Evolutionary conservation across 1,284 basidiomycete species (phyloP).

Genomic region (Trichosporon sp.): DNA sequence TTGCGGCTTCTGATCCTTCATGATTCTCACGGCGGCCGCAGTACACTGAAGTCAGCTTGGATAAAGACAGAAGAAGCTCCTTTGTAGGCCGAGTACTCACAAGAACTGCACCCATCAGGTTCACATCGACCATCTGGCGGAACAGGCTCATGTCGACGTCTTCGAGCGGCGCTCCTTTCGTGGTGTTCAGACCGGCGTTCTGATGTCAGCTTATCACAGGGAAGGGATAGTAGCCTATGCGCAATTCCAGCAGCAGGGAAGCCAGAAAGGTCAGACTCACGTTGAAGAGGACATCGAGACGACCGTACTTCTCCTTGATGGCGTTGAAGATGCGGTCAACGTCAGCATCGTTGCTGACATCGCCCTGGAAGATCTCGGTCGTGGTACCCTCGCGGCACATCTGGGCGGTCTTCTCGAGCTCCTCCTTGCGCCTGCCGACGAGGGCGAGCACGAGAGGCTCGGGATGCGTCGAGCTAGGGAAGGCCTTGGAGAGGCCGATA

Average conservation of each 20-base stretch:
- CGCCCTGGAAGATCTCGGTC: conserved; percentile 53
- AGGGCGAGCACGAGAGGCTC: conserved; percentile 58
- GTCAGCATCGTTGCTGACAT: conserved; percentile 50
- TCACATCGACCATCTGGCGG: conserved; percentile 61
- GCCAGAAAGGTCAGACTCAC: conserved; percentile 46
- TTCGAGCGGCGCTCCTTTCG: conserved; percentile 54
- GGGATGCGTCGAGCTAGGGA: conserved; percentile 39
- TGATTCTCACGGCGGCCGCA: conserved; percentile 64
- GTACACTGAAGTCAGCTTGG: conserved; percentile 55
- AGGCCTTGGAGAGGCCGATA: conserved; percentile 53
- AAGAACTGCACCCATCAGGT: conserved; percentile 66
- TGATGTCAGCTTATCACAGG: conserved; percentile 14
- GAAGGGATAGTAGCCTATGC: neutral
- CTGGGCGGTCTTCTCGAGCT: conserved; percentile 57
- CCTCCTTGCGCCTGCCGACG: conserved; percentile 55
- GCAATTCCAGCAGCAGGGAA: neutral
- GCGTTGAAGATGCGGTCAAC: conserved; percentile 54
- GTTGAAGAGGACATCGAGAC: conserved; percentile 72
- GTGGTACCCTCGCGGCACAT: conserved; percentile 43
- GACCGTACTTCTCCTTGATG: conserved; percentile 58
- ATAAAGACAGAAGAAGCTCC: neutral
- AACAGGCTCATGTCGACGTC: conserved; percentile 60
- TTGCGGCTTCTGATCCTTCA: conserved; percentile 64
- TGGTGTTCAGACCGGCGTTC: conserved; percentile 56
- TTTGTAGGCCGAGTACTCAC: conserved; percentile 2